Evolutionary conservation across 2,329 filamentous ascomycete genomes (phyloP).

Genomic region (Botrytis paeoniae): DNA sequence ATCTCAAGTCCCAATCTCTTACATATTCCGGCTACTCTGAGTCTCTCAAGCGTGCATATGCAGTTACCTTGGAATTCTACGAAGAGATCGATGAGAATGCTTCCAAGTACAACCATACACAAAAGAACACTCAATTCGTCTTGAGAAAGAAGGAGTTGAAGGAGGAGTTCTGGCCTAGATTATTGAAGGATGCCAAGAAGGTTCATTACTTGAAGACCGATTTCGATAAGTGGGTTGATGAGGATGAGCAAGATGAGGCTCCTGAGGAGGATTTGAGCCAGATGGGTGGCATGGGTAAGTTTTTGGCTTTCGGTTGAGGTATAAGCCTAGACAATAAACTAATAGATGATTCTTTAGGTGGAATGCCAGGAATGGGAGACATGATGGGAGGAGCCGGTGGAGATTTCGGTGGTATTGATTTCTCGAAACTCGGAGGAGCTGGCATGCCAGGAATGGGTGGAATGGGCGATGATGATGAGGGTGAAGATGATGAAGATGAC

Average conservation of each 20-base stretch:
- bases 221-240: slow-evolving; percentile 71
- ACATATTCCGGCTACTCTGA: slow-evolving; percentile 79
- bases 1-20: slow-evolving; percentile 73
- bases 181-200: slow-evolving; percentile 88
- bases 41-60: slow-evolving; percentile 82
- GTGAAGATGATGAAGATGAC: slow-evolving; percentile 53
- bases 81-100: slow-evolving; percentile 83
- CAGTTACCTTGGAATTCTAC: slow-evolving; percentile 83
- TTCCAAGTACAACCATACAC: slow-evolving; percentile 84
- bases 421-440: slow-evolving; percentile 80
- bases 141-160: slow-evolving; percentile 96
- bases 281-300: slow-evolving; percentile 62
- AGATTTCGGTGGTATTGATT: slow-evolving; percentile 86
- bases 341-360: slow-evolving; percentile 11
- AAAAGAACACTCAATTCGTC: slow-evolving; percentile 84
- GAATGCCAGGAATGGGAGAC: slow-evolving; percentile 34
- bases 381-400: slow-evolving; percentile 49
- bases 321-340: not conserved
- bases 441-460: slow-evolving; percentile 40
- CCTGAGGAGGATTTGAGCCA: slow-evolving; percentile 69
- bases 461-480: slow-evolving; percentile 52
- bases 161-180: slow-evolving; percentile 91
- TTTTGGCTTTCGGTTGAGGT: not conserved
- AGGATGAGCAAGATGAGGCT: slow-evolving; percentile 86
- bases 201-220: slow-evolving; percentile 96